A percentile compares a stretch with the other conserved stretches of the same genome.
Evolutionary conservation across 1,284 basidiomycete genomes (phyloP).

Genomic region (Cutaneotrichosporon cutaneum): DNA sequence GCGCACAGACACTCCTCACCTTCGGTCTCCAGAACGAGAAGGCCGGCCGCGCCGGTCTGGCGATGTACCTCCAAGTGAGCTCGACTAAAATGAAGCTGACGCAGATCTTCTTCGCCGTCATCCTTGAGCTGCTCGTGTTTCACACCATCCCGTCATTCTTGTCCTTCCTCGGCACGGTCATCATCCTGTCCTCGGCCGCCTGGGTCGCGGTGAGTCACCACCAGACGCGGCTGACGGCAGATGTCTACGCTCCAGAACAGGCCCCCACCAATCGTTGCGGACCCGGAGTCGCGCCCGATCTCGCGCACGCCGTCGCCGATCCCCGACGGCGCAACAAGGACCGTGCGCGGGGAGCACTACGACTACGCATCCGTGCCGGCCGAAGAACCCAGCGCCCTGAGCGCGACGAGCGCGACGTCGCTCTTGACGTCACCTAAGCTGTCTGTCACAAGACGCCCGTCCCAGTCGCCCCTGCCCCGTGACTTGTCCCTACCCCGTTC

Average conservation of each 20-base stretch:
- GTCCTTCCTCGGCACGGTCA: conserved; percentile 42
- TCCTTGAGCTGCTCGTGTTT: conserved; percentile 51
- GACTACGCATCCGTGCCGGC: conserved; percentile 23
- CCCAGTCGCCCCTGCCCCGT: neutral
- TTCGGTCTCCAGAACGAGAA: conserved; percentile 52
- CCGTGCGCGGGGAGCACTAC: conserved; percentile 26
- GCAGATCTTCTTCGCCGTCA: conserved; percentile 47
- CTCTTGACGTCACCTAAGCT: neutral
- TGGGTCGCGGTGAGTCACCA: conserved; percentile 50
- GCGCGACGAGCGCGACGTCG: neutral
- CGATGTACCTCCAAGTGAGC: conserved; percentile 49
- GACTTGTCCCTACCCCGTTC: too few relatives aligned
- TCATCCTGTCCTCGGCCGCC: conserved; percentile 47
- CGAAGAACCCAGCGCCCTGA: neutral
- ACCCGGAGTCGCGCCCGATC: conserved; percentile 32
- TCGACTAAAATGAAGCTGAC: neutral
- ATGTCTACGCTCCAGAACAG: conserved; percentile 24
- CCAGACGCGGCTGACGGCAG: conserved; percentile 2
- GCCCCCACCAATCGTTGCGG: conserved; percentile 17
- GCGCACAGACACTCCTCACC: conserved; percentile 58
- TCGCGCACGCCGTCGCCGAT: conserved; percentile 39
- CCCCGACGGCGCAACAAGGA: conserved; percentile 19
- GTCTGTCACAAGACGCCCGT: neutral
- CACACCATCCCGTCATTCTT: conserved; percentile 44
- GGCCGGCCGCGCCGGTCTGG: conserved; percentile 51